Percentiles rank a stretch among this genome's conserved stretches.
These are phyloP conservation scores for Suillus ampliporus DNA, from an alignment of 768 basidiomycete genomes.

Conservation along the genomic window DNA sequence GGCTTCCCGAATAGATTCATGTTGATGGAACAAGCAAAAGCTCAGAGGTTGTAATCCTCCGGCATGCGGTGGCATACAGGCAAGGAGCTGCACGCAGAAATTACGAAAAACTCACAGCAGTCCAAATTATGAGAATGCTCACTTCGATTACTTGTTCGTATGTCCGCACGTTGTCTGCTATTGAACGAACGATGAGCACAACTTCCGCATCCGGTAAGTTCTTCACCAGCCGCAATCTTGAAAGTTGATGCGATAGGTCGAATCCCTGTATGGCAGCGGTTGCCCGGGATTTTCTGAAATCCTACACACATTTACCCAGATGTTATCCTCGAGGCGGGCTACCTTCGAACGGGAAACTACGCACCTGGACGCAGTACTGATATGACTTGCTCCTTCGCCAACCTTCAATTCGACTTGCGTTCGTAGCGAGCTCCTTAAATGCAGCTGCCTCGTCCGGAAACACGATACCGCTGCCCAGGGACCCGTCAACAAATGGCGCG, in stretches of 20 bases:
- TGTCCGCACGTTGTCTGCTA: constrained; percentile 72
- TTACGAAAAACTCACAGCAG: not conserved
- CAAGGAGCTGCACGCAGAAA: constrained; percentile 65
- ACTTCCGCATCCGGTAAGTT: constrained; percentile 76
- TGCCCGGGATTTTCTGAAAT: constrained; percentile 61
- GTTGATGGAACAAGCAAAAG: constrained; percentile 91
- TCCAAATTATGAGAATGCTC: constrained; percentile 18
- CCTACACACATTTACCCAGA: constrained; percentile 48
- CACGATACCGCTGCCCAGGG: constrained; percentile 80
- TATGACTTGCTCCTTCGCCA: constrained; percentile 90
- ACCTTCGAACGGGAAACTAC: constrained; percentile 25
- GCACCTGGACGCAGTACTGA: constrained; percentile 69
- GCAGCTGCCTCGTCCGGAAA: constrained; percentile 75
- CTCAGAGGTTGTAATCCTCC: constrained; percentile 87
- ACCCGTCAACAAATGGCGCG: constrained; percentile 48
- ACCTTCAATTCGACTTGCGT: constrained; percentile 88
- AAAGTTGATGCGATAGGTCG: constrained; percentile 87
- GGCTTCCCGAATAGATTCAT: constrained; percentile 72
- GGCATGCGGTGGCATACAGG: constrained; percentile 71
- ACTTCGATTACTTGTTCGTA: constrained; percentile 95
- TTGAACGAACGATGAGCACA: constrained; percentile 71
- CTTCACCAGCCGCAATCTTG: constrained; percentile 76
- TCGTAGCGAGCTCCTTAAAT: constrained; percentile 71
- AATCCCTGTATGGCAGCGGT: constrained; percentile 74
- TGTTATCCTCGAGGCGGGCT: not conserved